Percentiles rank a stretch among this genome's conserved stretches.
phyloP scores from a whole-genome alignment of 1,139 yeast species.

The Ashbya aceris region DNA sequence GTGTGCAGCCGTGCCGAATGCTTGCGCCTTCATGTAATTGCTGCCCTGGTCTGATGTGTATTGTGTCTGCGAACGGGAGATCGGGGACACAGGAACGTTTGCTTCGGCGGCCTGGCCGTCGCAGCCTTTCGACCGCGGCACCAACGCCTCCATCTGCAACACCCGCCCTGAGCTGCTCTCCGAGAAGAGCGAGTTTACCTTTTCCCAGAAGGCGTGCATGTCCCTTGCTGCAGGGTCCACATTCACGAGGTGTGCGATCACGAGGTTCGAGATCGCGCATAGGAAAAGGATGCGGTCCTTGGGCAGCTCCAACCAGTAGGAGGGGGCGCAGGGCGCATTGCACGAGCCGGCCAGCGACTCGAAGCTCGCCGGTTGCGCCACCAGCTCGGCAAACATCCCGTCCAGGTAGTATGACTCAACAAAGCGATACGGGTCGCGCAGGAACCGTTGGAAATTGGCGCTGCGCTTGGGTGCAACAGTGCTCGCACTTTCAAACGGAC shows the following conservation, averaged over 20 bases:
- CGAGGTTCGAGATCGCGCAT: background rate
- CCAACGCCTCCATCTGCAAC: no score
- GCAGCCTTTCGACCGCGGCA: no score
- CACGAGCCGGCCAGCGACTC: no score
- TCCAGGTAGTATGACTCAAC: slow-evolving; percentile 19
- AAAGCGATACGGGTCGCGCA: slow-evolving; percentile 18
- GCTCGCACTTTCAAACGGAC: slow-evolving; percentile 64
- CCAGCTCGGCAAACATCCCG: slow-evolving; percentile 5
- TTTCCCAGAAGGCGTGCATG: slow-evolving; percentile 1
- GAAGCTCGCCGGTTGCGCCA: background rate
- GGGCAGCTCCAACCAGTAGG: slow-evolving; percentile 8
- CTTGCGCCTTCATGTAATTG: no score
- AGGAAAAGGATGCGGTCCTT: background rate
- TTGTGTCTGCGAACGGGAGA: no score
- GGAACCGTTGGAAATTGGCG: slow-evolving; percentile 18
- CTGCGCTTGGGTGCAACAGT: slow-evolving; percentile 7
- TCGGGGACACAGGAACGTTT: no score
- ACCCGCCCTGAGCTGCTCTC: background rate
- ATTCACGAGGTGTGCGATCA: background rate
- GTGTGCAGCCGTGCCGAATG: no score
- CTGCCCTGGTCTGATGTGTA: no score
- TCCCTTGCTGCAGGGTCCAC: background rate
- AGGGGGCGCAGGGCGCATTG: background rate
- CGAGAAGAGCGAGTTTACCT: background rate
- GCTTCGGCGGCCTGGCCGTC: no score